Evolutionary conservation across 2,329 filamentous ascomycete species (phyloP).

Genomic region (Penicillium capsulatum): DNA sequence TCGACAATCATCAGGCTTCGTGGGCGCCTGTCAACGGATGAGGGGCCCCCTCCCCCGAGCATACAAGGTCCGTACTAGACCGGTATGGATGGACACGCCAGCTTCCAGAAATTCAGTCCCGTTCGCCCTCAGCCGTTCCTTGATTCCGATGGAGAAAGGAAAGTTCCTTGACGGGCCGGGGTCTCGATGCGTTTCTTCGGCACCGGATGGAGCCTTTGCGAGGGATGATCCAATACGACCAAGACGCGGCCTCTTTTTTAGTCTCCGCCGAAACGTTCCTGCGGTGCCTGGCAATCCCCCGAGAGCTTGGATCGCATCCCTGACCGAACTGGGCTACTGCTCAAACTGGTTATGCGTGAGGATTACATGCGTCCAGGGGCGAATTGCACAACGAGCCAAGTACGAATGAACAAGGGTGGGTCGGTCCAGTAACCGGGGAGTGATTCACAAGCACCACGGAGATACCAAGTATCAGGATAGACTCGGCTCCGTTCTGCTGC

Average conservation of each 20-base stretch:
- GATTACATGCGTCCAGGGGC: constrained; percentile 4
- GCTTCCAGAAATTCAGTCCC: constrained; percentile 9
- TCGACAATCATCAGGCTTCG: constrained; percentile 23
- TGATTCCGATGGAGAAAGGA: not conserved
- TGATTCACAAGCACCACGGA: constrained; percentile 14
- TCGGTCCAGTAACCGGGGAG: constrained; percentile 18
- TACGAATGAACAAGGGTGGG: constrained; percentile 15
- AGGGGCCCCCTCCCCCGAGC: constrained; percentile 15
- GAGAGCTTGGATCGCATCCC: constrained; percentile 4
- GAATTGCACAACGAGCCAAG: constrained; percentile 12
- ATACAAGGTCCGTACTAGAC: constrained; percentile 28
- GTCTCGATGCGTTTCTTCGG: constrained; percentile 2
- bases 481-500: constrained; percentile 12
- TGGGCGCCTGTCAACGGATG: constrained; percentile 24
- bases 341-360: constrained; percentile 4
- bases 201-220: constrained; percentile 8
- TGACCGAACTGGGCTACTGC: constrained; percentile 7
- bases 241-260: constrained; percentile 6
- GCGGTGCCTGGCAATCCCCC: constrained; percentile 3
- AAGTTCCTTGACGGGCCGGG: constrained; percentile 1
- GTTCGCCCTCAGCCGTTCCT: not conserved
- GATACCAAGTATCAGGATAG: constrained; percentile 18
- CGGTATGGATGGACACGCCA: constrained; percentile 23
- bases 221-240: constrained; percentile 13
- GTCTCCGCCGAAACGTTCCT: constrained; percentile 11